Evolutionary conservation across 2,329 filamentous ascomycete species (phyloP).

Genomic region (Calcarisporium arbuscula): DNA sequence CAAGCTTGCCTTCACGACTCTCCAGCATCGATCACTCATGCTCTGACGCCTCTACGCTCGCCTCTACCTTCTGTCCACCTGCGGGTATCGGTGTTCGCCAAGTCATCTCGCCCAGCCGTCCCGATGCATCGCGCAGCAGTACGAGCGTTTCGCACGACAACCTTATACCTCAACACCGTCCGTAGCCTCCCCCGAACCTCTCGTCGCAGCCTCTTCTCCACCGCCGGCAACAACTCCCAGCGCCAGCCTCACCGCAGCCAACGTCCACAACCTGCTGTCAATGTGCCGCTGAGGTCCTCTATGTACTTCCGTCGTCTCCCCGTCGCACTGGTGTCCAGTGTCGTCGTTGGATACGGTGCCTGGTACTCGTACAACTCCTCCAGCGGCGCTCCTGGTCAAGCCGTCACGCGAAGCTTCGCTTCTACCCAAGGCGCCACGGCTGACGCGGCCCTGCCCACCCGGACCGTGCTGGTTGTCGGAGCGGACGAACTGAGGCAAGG

Average conservation of each 20-base stretch:
- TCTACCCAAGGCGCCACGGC: conserved; percentile 24
- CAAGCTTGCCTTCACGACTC: too few relatives aligned
- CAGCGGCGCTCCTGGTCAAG: conserved; percentile 22
- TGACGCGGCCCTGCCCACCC: conserved; percentile 41
- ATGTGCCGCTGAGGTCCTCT: conserved; percentile 54
- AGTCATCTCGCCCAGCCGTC: too few relatives aligned
- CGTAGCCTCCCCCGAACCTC: conserved; percentile 43
- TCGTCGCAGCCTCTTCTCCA: conserved; percentile 34
- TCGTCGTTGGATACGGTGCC: conserved; percentile 65
- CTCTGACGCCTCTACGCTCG: too few relatives aligned
- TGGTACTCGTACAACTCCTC: conserved; percentile 63
- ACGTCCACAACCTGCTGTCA: too few relatives aligned
- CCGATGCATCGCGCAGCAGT: conserved; percentile 70
- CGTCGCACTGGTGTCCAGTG: conserved; percentile 60
- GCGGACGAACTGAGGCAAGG: conserved; percentile 87
- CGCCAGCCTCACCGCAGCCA: conserved; percentile 31
- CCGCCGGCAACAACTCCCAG: conserved; percentile 13
- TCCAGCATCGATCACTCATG: too few relatives aligned
- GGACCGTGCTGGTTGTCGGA: conserved; percentile 77
- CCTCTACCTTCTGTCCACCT: conserved; percentile 7
- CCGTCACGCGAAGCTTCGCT: conserved; percentile 36
- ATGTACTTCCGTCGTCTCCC: conserved; percentile 70
- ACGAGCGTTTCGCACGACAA: conserved; percentile 61
- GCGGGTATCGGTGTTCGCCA: conserved; percentile 8
- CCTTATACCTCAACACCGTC: conserved; percentile 57